Evolutionary conservation across 179 eudicot genomes (phyloP), one percentile per base, ranked within the genome.

Genomic region (Spergularia azorica): DNA sequence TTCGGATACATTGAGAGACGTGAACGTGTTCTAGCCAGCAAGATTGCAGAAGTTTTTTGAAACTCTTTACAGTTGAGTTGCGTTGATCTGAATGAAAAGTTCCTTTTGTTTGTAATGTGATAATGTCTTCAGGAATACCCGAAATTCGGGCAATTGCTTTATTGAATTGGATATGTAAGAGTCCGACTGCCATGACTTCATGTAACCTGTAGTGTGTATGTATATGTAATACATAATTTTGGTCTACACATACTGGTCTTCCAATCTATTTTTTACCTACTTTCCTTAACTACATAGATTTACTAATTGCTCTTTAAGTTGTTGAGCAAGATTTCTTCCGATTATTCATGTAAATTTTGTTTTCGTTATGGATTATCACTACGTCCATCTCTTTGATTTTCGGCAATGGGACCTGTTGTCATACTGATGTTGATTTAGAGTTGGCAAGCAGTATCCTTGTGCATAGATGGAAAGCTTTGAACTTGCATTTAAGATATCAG

Each of bases 11-110:
- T 95, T 48, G 99, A 95, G 84, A 90, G 90, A 89, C 91, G 98
- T 52, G 99, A 95, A 18, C 98, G 97, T 64, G 92, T 95, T 76
- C 88, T 93, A 71, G 98, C 96, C 12, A 95, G 94, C 89, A 90
- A 95, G 87, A 80, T 91, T 58, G 90, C 91, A 14, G 95, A 90
- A 86, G 92, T 90, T 39, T 91, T 83, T 63, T 91, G 68, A 80
- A 41, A 54, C 50, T 46, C 50, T 66, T 54, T 17, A 62, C 51
- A n/a, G 41, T 56, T 62, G 18, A 61, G 63, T 66, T 26, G 39
- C 2, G 39, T 36, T 36, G 39, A 51, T 51, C 76, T 66, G 14
- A 65, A 52, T 46, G n/a, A 58, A 41, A 7, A 11, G 39, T 4
- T 18, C 63, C 48, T 66, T 73, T 56, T 74, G 70, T 73, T 67